A percentile compares a stretch with the other conserved stretches of the same genome.
Evolutionary conservation across 805 yeast species (phyloP).

Genomic region (Blastobotrys robertii): DNA sequence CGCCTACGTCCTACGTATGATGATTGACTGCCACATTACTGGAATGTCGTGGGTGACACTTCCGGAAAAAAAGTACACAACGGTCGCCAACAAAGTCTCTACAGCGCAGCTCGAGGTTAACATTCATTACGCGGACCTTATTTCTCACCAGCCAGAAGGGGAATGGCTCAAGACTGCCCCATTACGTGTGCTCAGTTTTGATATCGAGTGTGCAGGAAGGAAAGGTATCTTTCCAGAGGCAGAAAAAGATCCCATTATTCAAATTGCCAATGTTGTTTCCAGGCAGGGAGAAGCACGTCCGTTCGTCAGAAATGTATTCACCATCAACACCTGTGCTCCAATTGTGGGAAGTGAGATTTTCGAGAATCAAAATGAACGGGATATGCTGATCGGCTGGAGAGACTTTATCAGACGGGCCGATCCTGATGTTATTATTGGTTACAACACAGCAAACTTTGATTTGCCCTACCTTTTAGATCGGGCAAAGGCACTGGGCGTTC

Average conservation of each 20-base stretch:
- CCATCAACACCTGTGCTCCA: slow-evolving; percentile 82
- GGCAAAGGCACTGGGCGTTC: slow-evolving; percentile 60
- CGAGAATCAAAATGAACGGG: slow-evolving; percentile 63
- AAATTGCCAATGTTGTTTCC: slow-evolving; percentile 91
- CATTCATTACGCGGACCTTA: slow-evolving; percentile 55
- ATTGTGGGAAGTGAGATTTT: slow-evolving; percentile 89
- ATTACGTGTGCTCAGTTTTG: slow-evolving; percentile 83
- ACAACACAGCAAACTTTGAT: slow-evolving; percentile 90
- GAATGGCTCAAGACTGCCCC: slow-evolving; percentile 94
- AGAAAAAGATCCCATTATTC: slow-evolving; percentile 86
- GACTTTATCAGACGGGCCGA: slow-evolving; percentile 77
- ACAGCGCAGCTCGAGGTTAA: slow-evolving; percentile 79
- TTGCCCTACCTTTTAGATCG: slow-evolving; percentile 86
- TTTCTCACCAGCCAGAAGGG: slow-evolving; percentile 84
- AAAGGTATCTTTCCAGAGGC: slow-evolving; percentile 96
- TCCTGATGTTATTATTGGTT: slow-evolving; percentile 95
- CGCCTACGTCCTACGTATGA: slow-evolving; percentile 71
- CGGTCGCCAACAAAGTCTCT: slow-evolving; percentile 42
- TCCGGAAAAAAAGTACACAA: slow-evolving; percentile 59
- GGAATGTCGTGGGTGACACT: slow-evolving; percentile 96
- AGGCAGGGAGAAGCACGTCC: slow-evolving; percentile 72
- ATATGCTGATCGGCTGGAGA: slow-evolving; percentile 78
- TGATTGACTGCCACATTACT: slow-evolving; percentile 86
- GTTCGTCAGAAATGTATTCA: slow-evolving; percentile 88
- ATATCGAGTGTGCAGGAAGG: slow-evolving; percentile 97